Base-by-base conservation (phyloP, 2,329 filamentous ascomycete species). In the Sporothrix protearum region DNA sequence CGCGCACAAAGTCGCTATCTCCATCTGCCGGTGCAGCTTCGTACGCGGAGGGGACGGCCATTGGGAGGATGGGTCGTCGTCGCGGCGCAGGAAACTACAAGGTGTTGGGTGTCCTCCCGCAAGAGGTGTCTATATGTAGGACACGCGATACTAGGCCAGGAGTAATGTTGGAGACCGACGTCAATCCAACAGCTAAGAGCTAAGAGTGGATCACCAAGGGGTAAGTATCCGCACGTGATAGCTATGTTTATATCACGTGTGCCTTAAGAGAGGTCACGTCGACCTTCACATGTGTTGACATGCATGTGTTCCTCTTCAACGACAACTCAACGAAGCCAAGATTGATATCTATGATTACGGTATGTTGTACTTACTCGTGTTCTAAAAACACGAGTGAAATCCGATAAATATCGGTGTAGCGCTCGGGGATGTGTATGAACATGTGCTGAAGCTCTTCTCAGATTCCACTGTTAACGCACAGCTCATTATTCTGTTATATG, bases 1-100 rank as follows among this genome's bases (percentile, higher is more conserved):
- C 82, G 72, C 89, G 86, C 63, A 87, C 81, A 77, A 91, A 87
- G 75, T 83, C 82, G 9, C 63, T 68, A n/a, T 75, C 74, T 36
- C 36, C 55, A 16, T 73, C 71, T 14, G 64, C 49, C n/a, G 61
- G 30, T 19, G 68, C 61, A 36, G 39, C 49, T 55, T 69, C 68
- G 42, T 51, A 42, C 6, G 45, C n/a, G n/a, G 68, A 61, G 30
- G 71, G 49, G 68, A 70, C 68, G 16, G 71, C 71, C 71, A 72
- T 72, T 22, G 25, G 25, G 33, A 36, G 59, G n/a, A 25, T 64
- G 28, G 8, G 45, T 14, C 28, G 28, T 10, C 16, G 64, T 51
- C 25, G 39, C 30, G 55, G 22, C 39, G 33, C 49, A 57, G 16
- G 33, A 36, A 51, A 7, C 39, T 45, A n/a, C n/a, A 55, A n/a